Base-by-base conservation (phyloP, 768 basidiomycete genomes). In the Calocybe gangraenosa region DNA sequence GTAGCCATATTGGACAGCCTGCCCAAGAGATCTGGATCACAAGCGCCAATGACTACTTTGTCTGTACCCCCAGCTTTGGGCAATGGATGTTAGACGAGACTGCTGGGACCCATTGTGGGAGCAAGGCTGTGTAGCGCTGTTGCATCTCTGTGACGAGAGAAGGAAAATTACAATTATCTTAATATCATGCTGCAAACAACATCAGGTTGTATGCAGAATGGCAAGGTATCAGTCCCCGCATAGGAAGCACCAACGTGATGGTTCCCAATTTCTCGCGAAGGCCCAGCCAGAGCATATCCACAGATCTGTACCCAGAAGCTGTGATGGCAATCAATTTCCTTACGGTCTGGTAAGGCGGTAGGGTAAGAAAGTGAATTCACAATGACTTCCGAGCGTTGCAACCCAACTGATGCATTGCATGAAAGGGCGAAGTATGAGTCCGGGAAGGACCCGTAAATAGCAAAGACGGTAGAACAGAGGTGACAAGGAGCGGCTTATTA, bases 161-260 rank as follows among this genome's bases (percentile, higher is more conserved):
- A 33, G 35, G 28, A 19, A 22, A 74, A 82, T 47, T 65, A 84
- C 84, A 48, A 90, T 75, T 58, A 87, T 81, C 67, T 82, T 66
- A 48, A 91, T 90, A 56, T 92, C 89, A 59, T 90, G 88, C 59
- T 89, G 76, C 87, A 90, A 31, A 88, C 81, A 23, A 66, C 62
- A 28, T 80, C 82, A 22, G 68, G 28, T 51, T 72, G 60, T 4
- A 69, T 71, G 64, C 87, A 90, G 58, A 73, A 79, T 0, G 77
- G 55, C 37, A 78, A 65, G 1, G 46, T 68, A 32, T 69, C 68
- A 64, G 88, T 90, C 33, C 73, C 74, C 9, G 84, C 80, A 61
- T 88, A 87, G n/a, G 82, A 78, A 17, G 83, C 76, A 19, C 87
- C 87, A 31, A 82, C 63, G 37, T 68, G 64, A 59, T 78, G 88